Evolutionary conservation across 345 rosid genomes (phyloP).

Genomic region (Gynandropsis gynandra): DNA sequence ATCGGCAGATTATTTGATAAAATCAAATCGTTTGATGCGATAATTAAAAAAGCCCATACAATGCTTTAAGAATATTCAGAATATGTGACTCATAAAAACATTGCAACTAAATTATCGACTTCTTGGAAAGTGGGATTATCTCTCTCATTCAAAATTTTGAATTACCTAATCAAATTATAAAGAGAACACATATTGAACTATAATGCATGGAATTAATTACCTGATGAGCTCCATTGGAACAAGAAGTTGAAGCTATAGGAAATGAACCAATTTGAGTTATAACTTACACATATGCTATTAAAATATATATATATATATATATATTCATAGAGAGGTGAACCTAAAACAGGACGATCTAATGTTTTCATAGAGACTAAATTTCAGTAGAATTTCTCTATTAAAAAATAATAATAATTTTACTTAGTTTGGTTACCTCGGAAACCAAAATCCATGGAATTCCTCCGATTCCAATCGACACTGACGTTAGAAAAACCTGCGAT

Average conservation of each 20-base stretch:
- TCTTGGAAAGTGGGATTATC: too few species aligned
- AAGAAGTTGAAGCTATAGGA: conserved; percentile 61
- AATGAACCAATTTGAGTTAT: conserved; percentile 58
- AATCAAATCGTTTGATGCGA: too few species aligned
- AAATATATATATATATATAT: not conserved
- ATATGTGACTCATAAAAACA: too few species aligned
- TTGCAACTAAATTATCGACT: too few species aligned
- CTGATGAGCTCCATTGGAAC: conserved; percentile 26
- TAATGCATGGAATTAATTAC: conserved; percentile 5
- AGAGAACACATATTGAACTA: too few species aligned
- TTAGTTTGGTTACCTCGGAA: conserved; percentile 52
- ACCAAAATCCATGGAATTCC: conserved; percentile 77
- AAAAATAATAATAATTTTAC: not conserved
- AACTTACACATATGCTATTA: not conserved
- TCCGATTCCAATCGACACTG: conserved; percentile 61
- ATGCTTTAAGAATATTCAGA: too few species aligned
- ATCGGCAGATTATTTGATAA: conserved; percentile 3
- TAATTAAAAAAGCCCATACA: too few species aligned
- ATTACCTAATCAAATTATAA: too few species aligned
- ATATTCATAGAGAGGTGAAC: too few species aligned
- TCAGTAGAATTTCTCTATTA: too few species aligned
- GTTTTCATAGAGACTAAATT: not conserved
- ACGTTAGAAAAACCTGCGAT: conserved; percentile 35
- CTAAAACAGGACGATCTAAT: not conserved
- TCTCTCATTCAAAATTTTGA: too few species aligned